Base-by-base conservation (phyloP, 176 grass and related monocot genomes). In the Tillandsia fasciculata region DNA sequence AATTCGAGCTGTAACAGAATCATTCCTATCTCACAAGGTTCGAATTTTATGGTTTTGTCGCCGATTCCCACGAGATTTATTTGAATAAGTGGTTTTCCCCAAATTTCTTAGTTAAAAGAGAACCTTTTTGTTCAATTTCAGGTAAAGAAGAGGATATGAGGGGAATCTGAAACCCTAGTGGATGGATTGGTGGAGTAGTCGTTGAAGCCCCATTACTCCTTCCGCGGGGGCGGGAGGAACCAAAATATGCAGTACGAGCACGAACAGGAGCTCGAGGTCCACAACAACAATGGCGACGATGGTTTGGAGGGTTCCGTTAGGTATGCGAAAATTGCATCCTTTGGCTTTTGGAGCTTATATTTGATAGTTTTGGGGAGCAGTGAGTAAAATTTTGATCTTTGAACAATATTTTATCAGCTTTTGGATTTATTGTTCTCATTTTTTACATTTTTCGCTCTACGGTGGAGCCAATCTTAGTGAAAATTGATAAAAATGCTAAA, bases 241-340 rank as follows among this genome's bases (percentile, higher is more conserved):
- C 13, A 67, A 54, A 54, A 74, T 64, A 91, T 91, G 88, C 51
- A 91, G 72, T 88, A 79, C 82, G 89, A 88, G 52, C 79, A 72
- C 13, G 76, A 70, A 1, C 69, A 64, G 26, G 79, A 63, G 24
- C 20, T 63, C 24, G 76, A 67, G 29, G 74, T 52, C 15, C 76
- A 69, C n/a, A 66, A 53, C 7, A 72, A 11, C 1, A 66, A 88
- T 48, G 85, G 63, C 14, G 79, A 85, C 65, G 82, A 52, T 70
- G 77, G 52, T 11, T 67, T 78, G 65, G 82, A 85, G 33, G 76
- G 81, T 20, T 73, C 73, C 78, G 50, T 68, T 59, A 92, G 89
- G 89, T 92, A 53, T 76, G 71, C 63, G 76, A 66, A 57, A 18
- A 26, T 17, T 22, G 0, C 13, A 15, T 11, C 22, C 52, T 48